Percentiles rank a stretch among this genome's conserved stretches.
Conservation (phyloP, 2,329 filamentous ascomycete species). For the Microcera coccophila region DNA sequence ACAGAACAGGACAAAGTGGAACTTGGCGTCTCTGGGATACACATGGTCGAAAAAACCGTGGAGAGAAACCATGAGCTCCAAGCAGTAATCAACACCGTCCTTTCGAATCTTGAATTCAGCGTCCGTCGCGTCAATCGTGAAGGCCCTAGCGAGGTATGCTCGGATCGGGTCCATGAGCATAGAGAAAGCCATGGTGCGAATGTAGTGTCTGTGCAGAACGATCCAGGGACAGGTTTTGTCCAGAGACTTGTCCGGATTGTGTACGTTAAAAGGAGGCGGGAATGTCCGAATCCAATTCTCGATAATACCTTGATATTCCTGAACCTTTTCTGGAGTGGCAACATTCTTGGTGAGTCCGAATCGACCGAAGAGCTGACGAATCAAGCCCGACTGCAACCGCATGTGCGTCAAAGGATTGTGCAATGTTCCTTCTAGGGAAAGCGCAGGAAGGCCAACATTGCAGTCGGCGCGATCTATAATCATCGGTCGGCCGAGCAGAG, state of each 20-base stretch:
- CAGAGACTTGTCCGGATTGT: constrained; percentile 38
- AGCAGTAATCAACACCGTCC: constrained; percentile 41
- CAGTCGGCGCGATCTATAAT: constrained; percentile 35
- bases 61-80: constrained; percentile 41
- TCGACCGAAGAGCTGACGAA: constrained; percentile 27
- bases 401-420: constrained; percentile 34
- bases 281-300: constrained; percentile 42
- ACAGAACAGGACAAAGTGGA: constrained; percentile 46
- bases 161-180: constrained; percentile 45
- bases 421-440: constrained; percentile 30
- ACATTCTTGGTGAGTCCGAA: constrained; percentile 32
- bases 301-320: constrained; percentile 32
- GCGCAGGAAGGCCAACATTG: constrained; percentile 30
- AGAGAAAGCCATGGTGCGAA: constrained; percentile 43
- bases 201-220: constrained; percentile 42
- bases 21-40: constrained; percentile 45
- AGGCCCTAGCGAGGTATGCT: constrained; percentile 39
- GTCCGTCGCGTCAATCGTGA: constrained; percentile 24
- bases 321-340: constrained; percentile 26
- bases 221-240: constrained; percentile 42
- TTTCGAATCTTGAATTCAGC: constrained; percentile 37
- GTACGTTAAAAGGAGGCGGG: constrained; percentile 38
- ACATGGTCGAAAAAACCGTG: constrained; percentile 41
- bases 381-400: constrained; percentile 35
- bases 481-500: constrained; percentile 31